Evolutionary conservation across 495 filamentous ascomycete species (phyloP).

Genomic region (Penicillium desertorum): DNA sequence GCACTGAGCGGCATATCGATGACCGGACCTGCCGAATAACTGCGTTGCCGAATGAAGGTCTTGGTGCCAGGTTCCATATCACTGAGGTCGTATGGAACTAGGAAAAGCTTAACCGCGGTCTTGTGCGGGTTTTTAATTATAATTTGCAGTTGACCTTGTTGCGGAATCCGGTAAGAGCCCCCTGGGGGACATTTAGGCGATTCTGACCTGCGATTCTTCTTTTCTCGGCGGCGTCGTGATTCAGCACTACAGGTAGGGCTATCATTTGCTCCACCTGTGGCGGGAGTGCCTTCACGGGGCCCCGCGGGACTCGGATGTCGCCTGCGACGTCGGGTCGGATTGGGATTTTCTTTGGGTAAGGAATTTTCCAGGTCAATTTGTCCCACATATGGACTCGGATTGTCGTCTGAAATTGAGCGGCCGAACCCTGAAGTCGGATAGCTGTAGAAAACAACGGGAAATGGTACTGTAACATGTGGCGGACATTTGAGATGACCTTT

Average conservation of each 20-base stretch:
- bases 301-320: constrained; percentile 49
- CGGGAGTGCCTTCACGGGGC: constrained; percentile 17
- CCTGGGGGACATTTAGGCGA: constrained; percentile 73
- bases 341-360: constrained; percentile 50
- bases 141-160: constrained; percentile 93
- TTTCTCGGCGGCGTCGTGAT: constrained; percentile 41
- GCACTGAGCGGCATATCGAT: constrained; percentile 64
- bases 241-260: constrained; percentile 24
- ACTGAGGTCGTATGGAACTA: constrained; percentile 91
- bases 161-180: constrained; percentile 91
- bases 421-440: constrained; percentile 67
- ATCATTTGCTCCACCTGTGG: constrained; percentile 13
- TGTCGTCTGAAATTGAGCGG: constrained; percentile 65
- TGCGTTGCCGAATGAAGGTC: constrained; percentile 94
- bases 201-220: constrained; percentile 60
- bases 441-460: constrained; percentile 96
- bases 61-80: constrained; percentile 96
- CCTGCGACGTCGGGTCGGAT: constrained; percentile 43
- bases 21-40: constrained; percentile 85
- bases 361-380: constrained; percentile 87
- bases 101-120: constrained; percentile 91
- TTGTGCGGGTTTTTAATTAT: constrained; percentile 97
- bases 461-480: constrained; percentile 86
- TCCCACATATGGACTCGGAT: constrained; percentile 94
- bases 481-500: constrained; percentile 84